A percentile compares a stretch with the other conserved stretches of the same genome.
Evolutionary conservation across 164 flowering plant species (phyloP).

Genomic region (Piper longum): DNA sequence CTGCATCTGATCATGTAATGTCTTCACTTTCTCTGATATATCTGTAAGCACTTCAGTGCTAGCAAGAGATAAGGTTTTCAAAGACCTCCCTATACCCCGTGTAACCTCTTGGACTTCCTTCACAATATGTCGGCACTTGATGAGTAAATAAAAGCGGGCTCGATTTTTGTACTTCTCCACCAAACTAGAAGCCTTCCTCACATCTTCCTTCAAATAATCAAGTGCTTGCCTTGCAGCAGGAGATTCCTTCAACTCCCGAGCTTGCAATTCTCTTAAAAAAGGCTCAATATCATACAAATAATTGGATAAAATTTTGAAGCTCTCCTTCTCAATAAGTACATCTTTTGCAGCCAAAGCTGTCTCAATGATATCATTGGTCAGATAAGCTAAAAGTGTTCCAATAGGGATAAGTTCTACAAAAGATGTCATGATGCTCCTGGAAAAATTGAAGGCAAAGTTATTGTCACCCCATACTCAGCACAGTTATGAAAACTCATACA

Average conservation of each 20-base stretch:
- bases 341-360: conserved; percentile 60
- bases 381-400: conserved; percentile 47
- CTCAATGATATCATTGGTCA: conserved; percentile 39
- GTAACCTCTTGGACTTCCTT: conserved; percentile 51
- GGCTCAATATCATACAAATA: conserved; percentile 48
- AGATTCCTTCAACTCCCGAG: conserved; percentile 37
- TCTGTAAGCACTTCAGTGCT: conserved; percentile 39
- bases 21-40: conserved; percentile 44
- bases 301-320: conserved; percentile 47
- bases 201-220: conserved; percentile 38
- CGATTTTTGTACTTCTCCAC: conserved; percentile 56
- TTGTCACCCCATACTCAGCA: not conserved
- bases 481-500: too few relatives aligned
- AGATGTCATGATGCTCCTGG: conserved; percentile 6
- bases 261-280: conserved; percentile 43
- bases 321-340: conserved; percentile 46
- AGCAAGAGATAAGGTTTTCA: conserved; percentile 42
- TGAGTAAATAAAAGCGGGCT: conserved; percentile 44
- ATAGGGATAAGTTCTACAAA: conserved; percentile 39
- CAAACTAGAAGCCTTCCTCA: conserved; percentile 42
- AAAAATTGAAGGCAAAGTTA: not conserved
- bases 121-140: conserved; percentile 49
- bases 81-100: conserved; percentile 48
- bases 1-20: conserved; percentile 61
- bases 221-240: conserved; percentile 45